Percentiles rank a stretch among this genome's conserved stretches.
These are phyloP conservation scores for Microsporum ferrugineum DNA, from an alignment of 2,329 filamentous ascomycete species.

Conservation along the genomic window DNA sequence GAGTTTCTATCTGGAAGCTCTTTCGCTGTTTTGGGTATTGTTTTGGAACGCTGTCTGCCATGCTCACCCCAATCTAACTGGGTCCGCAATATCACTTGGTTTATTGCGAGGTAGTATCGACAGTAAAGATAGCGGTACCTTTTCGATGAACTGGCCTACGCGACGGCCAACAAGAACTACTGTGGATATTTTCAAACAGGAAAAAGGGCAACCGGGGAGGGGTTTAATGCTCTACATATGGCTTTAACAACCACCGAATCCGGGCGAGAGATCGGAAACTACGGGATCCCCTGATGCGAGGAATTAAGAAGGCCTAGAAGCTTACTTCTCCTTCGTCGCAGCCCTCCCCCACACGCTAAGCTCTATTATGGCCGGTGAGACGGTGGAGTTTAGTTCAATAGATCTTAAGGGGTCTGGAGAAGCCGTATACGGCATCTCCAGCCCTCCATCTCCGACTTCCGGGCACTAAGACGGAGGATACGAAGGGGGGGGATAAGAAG, in stretches of 20 bases:
- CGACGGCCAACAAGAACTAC: not conserved
- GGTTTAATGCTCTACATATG: not conserved
- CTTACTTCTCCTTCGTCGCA: not conserved
- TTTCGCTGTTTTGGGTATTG: not conserved
- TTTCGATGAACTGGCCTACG: not conserved
- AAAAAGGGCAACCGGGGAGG: not conserved
- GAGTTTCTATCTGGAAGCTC: slow-evolving; percentile 5
- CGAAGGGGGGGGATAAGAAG: not conserved
- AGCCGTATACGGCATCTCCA: not conserved
- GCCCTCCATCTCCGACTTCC: not conserved
- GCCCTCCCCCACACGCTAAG: not conserved
- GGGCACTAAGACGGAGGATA: not conserved
- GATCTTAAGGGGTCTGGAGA: not conserved
- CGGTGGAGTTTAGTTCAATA: not conserved
- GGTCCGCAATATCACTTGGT: not conserved
- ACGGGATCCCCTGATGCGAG: not conserved
- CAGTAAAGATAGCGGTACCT: not conserved
- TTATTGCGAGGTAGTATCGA: not conserved
- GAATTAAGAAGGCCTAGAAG: not conserved
- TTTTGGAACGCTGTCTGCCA: not conserved
- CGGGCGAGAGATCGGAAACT: not conserved
- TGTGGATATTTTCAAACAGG: not conserved
- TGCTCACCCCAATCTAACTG: not conserved
- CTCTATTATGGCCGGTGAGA: not conserved
- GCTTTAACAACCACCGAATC: not conserved